Evolutionary conservation across 106 monocot species (phyloP).

Genomic region (Platanthera zijinensis): DNA sequence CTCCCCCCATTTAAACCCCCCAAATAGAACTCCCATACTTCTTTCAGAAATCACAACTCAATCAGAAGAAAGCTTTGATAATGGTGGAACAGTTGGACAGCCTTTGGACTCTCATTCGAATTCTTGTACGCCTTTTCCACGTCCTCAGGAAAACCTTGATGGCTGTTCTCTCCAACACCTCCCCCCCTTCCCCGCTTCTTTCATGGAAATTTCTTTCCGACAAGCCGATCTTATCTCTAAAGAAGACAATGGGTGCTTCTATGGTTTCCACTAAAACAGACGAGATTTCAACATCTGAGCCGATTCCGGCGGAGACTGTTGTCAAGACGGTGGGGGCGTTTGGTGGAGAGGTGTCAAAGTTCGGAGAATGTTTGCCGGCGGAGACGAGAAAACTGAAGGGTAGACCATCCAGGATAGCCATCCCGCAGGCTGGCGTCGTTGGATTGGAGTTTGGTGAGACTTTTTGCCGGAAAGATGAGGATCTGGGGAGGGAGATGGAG

Average conservation of each 20-base stretch:
- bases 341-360: not conserved
- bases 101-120: conserved; percentile 13
- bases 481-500: conserved; percentile 19
- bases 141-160: conserved; percentile 9
- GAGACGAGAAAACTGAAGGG: too few relatives aligned
- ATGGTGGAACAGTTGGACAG: conserved; percentile 12
- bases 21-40: not conserved
- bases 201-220: conserved; percentile 13
- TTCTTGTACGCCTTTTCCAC: conserved; percentile 13
- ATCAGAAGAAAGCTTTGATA: not conserved
- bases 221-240: not conserved
- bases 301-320: not conserved
- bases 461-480: not conserved
- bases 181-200: not conserved
- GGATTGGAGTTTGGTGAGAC: conserved; percentile 9
- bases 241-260: not conserved
- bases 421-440: conserved; percentile 17
- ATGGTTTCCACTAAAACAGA: not conserved
- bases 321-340: not conserved
- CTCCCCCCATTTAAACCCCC: not conserved
- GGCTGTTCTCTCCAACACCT: not conserved
- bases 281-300: not conserved
- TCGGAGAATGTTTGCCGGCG: conserved; percentile 18
- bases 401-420: conserved; percentile 15
- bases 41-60: not conserved